These are phyloP conservation scores for Solanum arcanum DNA, from an alignment of 257 asterid species.

Conservation along the genomic window DNA sequence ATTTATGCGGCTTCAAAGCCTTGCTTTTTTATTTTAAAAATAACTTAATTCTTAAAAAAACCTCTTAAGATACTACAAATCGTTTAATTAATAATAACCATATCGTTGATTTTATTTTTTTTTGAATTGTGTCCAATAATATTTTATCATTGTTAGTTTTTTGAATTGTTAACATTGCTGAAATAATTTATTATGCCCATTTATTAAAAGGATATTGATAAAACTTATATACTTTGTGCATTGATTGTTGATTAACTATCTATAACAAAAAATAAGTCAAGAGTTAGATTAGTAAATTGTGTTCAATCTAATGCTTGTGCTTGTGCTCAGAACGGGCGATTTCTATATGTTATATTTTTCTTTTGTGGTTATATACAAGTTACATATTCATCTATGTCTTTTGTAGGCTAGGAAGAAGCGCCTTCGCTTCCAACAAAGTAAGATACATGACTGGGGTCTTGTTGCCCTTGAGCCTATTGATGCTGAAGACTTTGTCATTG, in stretches of 20 bases:
- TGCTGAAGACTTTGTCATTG: slow-evolving; percentile 97
- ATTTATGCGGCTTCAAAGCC: not conserved
- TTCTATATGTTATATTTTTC: not conserved
- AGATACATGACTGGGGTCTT: slow-evolving; percentile 98
- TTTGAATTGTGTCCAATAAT: not conserved
- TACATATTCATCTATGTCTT: not conserved
- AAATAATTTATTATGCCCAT: not conserved
- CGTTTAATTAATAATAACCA: not conserved
- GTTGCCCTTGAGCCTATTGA: slow-evolving; percentile 93
- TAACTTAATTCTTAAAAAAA: not conserved
- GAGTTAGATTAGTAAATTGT: not conserved
- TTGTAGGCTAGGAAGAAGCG: slow-evolving; percentile 89
- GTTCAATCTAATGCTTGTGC: not conserved
- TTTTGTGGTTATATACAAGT: not conserved
- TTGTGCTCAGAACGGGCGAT: not conserved
- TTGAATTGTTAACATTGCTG: not conserved
- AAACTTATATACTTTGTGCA: not conserved
- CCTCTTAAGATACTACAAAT: not conserved
- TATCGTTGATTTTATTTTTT: not conserved
- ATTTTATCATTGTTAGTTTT: not conserved
- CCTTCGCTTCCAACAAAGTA: slow-evolving; percentile 85
- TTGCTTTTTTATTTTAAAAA: not conserved
- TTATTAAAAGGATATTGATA: not conserved
- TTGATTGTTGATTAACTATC: not conserved
- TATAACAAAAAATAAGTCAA: not conserved